Conservation (phyloP, 352 stramenopile species). For the Globisporangium takayamanum region DNA sequence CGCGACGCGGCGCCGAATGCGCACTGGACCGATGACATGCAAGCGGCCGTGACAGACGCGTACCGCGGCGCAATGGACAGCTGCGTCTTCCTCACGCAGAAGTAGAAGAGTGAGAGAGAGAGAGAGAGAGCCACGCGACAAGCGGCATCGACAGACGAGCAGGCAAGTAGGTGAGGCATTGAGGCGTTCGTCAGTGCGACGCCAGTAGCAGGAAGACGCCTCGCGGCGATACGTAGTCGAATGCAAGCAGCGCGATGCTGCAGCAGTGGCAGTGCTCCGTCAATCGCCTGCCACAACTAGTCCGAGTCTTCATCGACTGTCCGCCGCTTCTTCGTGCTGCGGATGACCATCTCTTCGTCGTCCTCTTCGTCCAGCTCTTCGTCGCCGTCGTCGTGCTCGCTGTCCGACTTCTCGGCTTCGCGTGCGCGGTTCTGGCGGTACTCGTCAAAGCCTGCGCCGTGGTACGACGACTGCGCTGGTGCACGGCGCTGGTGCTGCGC, state of each 20-base stretch:
- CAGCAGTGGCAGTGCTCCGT: too few relatives aligned
- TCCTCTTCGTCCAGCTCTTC: slow-evolving; percentile 73
- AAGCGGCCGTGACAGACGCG: slow-evolving; percentile 60
- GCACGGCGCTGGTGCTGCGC: slow-evolving; percentile 27
- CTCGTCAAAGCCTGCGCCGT: slow-evolving; percentile 73
- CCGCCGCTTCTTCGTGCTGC: slow-evolving; percentile 69
- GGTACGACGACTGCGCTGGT: slow-evolving; percentile 23
- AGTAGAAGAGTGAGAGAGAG: slow-evolving; percentile 13
- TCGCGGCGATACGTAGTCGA: too few relatives aligned
- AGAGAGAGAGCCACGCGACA: too few relatives aligned
- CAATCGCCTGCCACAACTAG: slow-evolving; percentile 15
- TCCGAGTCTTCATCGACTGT: slow-evolving; percentile 84
- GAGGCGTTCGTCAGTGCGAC: neutral
- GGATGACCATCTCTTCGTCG: slow-evolving; percentile 68
- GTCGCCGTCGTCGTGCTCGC: slow-evolving; percentile 52
- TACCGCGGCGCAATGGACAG: slow-evolving; percentile 66
- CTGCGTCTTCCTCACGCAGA: slow-evolving; percentile 70
- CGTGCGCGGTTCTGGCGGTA: slow-evolving; percentile 53
- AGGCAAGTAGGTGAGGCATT: too few relatives aligned
- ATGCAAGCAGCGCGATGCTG: neutral
- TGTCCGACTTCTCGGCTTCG: slow-evolving; percentile 62
- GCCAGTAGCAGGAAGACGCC: neutral
- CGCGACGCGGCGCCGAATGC: slow-evolving; percentile 37
- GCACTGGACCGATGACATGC: slow-evolving; percentile 41
- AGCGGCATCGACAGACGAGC: neutral